Base-by-base conservation (phyloP, 2,329 filamentous ascomycete species). In the Fusarium proliferatum region DNA sequence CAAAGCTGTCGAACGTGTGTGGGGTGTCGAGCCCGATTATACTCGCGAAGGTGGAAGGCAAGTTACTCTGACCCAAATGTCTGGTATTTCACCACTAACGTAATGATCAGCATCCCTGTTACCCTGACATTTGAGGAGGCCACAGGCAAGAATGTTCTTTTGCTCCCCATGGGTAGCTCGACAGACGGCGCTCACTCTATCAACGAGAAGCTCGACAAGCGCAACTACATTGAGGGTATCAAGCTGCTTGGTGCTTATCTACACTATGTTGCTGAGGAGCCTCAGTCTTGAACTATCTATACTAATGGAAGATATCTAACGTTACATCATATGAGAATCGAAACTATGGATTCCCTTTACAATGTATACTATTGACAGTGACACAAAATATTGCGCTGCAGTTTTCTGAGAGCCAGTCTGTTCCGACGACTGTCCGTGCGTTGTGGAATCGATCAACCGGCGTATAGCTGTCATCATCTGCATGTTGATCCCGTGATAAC, bases 51-150 rank as follows among this genome's bases (percentile, higher is more conserved):
- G 96, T 83, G 96, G 96, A 84, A 94, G 91, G 91, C 92, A 85
- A 82, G 88, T 82, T 41, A 30, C n/a, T 21, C 51, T 64, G 48
- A 45, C 39, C 10, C 23, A 26, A 21, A 38, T 38, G 33, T 21
- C 46, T 59, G 16, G 26, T n/a, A 23, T 52, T 38, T 42, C 45
- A 56, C 16, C 57, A 61, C 75, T 78, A 69, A 79, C 52, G 23
- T 15, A 16, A 23, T 59, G 45, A 60, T 12, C 64, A 97, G 94
- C 84, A 99, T 99, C 78, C 96, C 96, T 7, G 94, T 99, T 59
- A 99, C 96, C 12, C 86, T 99, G 79, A 98, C 95, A 3, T 99
- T 99, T 81, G 96, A 99, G 87, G 92, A 98, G 86, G 95, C 96
- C 23, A 97, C 96, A 11, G 95, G 95, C 80, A 99, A 99, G 92